phyloP scores from a whole-genome alignment of 1,284 basidiomycete genomes.

The Sutorius eximius region DNA sequence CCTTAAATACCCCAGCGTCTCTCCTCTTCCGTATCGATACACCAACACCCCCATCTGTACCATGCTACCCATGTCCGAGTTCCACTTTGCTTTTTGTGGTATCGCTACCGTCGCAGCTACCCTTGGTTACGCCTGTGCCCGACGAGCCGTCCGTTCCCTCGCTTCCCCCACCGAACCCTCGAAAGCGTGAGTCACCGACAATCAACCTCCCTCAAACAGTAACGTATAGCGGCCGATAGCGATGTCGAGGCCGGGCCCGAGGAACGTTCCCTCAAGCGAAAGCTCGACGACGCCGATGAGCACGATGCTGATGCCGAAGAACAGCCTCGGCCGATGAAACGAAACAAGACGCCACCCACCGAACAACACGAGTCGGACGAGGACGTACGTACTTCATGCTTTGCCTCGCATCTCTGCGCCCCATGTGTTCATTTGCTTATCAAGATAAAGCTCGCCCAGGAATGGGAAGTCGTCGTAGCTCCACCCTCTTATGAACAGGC shows the following conservation, averaged over 20 bases:
- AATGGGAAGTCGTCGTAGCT: slow-evolving; percentile 34
- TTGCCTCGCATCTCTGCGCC: not conserved
- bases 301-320: slow-evolving; percentile 25
- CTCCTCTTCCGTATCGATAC: not conserved
- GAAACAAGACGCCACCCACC: slow-evolving; percentile 49
- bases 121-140: slow-evolving; percentile 53
- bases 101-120: slow-evolving; percentile 59
- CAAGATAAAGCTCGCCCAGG: slow-evolving; percentile 25
- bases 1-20: slow-evolving; percentile 24
- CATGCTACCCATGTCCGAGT: slow-evolving; percentile 34
- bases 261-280: slow-evolving; percentile 42
- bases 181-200: slow-evolving; percentile 34
- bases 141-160: slow-evolving; percentile 36
- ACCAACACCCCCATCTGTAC: slow-evolving; percentile 1
- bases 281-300: slow-evolving; percentile 39
- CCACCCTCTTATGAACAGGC: slow-evolving; percentile 32
- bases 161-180: slow-evolving; percentile 15
- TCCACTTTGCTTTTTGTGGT: slow-evolving; percentile 53
- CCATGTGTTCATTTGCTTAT: slow-evolving; percentile 22
- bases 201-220: slow-evolving; percentile 32
- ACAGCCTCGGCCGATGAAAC: slow-evolving; percentile 43
- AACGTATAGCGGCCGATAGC: slow-evolving; percentile 35
- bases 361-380: slow-evolving; percentile 31
- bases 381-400: slow-evolving; percentile 25
- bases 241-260: slow-evolving; percentile 30